Percentiles rank a stretch among this genome's conserved stretches.
Evolutionary conservation across 2,329 filamentous ascomycete species (phyloP).

Genomic region (Aulographum hederae): DNA sequence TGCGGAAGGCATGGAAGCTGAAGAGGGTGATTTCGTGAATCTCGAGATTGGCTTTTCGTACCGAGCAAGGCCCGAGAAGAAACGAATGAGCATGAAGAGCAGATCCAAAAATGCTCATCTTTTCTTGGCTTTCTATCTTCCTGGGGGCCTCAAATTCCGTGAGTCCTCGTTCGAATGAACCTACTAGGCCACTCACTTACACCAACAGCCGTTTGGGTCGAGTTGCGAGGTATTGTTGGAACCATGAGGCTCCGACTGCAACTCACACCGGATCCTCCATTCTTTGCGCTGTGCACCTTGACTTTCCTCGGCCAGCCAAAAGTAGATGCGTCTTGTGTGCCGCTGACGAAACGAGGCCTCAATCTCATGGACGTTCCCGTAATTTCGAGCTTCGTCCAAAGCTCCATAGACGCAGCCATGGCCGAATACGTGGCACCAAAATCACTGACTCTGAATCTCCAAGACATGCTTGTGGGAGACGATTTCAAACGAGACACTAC

Average conservation of each 20-base stretch:
- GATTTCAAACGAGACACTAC: constrained; percentile 62
- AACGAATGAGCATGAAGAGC: constrained; percentile 33
- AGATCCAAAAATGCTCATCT: constrained; percentile 58
- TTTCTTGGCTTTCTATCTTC: constrained; percentile 54
- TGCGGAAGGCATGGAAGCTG: constrained; percentile 50
- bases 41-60: constrained; percentile 61
- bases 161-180: constrained; percentile 12
- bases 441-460: constrained; percentile 53
- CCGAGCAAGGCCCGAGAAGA: constrained; percentile 40
- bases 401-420: constrained; percentile 53
- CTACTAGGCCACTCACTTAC: no score
- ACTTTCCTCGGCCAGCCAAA: constrained; percentile 61
- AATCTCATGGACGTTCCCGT: constrained; percentile 62
- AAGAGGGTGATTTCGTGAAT: constrained; percentile 64
- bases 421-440: constrained; percentile 63
- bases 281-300: constrained; percentile 56
- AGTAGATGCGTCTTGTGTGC: constrained; percentile 51
- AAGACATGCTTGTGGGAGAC: constrained; percentile 60
- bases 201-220: constrained; percentile 48
- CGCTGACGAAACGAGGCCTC: constrained; percentile 47
- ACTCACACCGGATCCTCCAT: constrained; percentile 57
- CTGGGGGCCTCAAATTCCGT: constrained; percentile 33
- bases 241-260: constrained; percentile 52
- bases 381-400: constrained; percentile 59
- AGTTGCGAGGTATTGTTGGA: constrained; percentile 53